A percentile compares a stretch with the other conserved stretches of the same genome.
Conservation (phyloP, 1,284 basidiomycete species). For the Inonotus hispidus region DNA sequence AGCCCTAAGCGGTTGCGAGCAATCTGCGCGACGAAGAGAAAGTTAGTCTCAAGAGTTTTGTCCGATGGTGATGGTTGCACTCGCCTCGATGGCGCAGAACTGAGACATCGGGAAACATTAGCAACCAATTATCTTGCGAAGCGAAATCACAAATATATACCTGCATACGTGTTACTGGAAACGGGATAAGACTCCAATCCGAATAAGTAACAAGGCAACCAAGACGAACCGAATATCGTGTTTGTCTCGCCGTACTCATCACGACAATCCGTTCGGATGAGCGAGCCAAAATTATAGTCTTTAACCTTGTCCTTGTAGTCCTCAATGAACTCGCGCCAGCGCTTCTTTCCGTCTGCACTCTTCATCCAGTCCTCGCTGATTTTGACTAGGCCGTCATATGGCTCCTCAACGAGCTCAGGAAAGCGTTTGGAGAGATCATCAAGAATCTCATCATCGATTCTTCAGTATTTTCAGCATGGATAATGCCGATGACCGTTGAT, state of each 20-base stretch:
- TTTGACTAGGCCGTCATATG: constrained; percentile 62
- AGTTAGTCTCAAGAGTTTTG: neutral
- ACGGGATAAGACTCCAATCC: neutral
- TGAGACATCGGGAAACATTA: constrained; percentile 27
- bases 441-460: constrained; percentile 90
- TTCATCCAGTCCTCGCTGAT: constrained; percentile 97
- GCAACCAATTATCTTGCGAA: neutral
- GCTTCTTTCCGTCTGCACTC: constrained; percentile 82
- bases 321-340: constrained; percentile 89
- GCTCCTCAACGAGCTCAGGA: constrained; percentile 71
- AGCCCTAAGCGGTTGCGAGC: constrained; percentile 88
- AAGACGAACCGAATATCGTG: constrained; percentile 82
- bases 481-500: neutral
- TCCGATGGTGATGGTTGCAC: constrained; percentile 19
- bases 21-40: constrained; percentile 47
- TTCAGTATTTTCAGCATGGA: constrained; percentile 27
- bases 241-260: constrained; percentile 90
- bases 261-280: constrained; percentile 79
- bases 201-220: neutral
- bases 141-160: constrained; percentile 27
- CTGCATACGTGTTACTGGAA: constrained; percentile 70
- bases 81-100: constrained; percentile 89
- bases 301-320: constrained; percentile 85
- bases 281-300: constrained; percentile 96
- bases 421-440: constrained; percentile 74